Evolutionary conservation across 2,329 filamentous ascomycete species (phyloP).

Genomic region (Fusarium abutilonis): DNA sequence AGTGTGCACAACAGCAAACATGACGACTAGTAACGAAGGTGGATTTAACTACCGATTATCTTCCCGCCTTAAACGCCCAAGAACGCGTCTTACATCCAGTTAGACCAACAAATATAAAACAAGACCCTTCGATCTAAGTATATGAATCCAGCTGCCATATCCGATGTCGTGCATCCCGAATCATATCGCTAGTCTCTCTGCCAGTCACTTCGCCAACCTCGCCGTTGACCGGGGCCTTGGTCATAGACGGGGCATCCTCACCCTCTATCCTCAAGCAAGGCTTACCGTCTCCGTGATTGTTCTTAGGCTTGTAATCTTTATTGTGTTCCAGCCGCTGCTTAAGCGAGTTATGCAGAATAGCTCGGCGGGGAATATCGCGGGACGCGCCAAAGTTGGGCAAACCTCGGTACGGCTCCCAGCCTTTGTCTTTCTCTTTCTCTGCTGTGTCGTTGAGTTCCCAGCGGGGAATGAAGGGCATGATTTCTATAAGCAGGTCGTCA

Average conservation of each 20-base stretch:
- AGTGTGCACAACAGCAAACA: no score
- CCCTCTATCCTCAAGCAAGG: background rate
- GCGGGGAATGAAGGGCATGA: conserved; percentile 51
- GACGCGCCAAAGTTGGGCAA: conserved; percentile 49
- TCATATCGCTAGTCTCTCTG: background rate
- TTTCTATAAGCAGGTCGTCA: conserved; percentile 44
- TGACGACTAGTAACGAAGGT: no score
- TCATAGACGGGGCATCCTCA: no score
- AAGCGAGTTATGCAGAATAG: conserved; percentile 52
- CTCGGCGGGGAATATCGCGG: conserved; percentile 52
- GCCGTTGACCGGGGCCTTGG: no score
- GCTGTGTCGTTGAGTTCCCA: conserved; percentile 48
- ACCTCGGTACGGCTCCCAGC: conserved; percentile 41
- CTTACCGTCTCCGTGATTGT: conserved; percentile 47
- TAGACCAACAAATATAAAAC: no score
- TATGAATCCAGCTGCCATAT: background rate
- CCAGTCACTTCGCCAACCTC: no score
- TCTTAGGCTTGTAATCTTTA: conserved; percentile 44
- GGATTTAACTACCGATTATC: no score
- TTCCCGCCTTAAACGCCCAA: no score
- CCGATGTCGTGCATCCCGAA: background rate
- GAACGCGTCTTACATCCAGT: no score
- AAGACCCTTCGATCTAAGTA: background rate
- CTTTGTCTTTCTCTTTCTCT: conserved; percentile 1
- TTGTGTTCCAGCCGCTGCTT: conserved; percentile 46